Percentiles rank a stretch among this genome's conserved stretches.
phyloP scores from a whole-genome alignment of 768 basidiomycete genomes.

The Royoungia palumana region DNA sequence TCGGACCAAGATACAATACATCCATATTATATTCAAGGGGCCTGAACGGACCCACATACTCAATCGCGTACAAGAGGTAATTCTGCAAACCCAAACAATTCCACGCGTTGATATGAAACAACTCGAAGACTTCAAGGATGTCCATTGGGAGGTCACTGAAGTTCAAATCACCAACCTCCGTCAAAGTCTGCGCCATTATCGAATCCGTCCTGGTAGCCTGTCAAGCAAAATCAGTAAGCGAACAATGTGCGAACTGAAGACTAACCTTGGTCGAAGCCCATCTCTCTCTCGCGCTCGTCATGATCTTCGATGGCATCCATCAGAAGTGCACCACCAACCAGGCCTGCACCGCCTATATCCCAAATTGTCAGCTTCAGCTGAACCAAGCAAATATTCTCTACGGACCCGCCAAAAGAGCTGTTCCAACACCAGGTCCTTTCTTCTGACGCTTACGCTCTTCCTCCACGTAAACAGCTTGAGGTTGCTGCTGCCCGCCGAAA shows the following conservation, averaged over 20 bases:
- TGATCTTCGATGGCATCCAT: constrained; percentile 48
- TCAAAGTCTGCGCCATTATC: constrained; percentile 5
- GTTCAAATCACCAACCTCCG: constrained; percentile 5
- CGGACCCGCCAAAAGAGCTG: constrained; percentile 44
- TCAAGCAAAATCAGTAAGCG: constrained; percentile 7
- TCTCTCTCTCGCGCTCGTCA: constrained; percentile 30
- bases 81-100: constrained; percentile 15
- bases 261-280: constrained; percentile 37
- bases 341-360: constrained; percentile 52
- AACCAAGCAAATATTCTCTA: background rate
- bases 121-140: background rate
- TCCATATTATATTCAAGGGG: background rate
- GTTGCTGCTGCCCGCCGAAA: constrained; percentile 28
- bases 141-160: background rate
- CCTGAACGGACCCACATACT: background rate
- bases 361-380: constrained; percentile 3
- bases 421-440: constrained; percentile 50
- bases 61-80: constrained; percentile 1
- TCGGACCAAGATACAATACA: background rate
- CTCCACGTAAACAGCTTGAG: constrained; percentile 33
- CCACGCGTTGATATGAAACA: constrained; percentile 1
- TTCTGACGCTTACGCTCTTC: constrained; percentile 40
- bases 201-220: constrained; percentile 33
- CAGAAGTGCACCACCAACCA: constrained; percentile 62
- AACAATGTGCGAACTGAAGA: constrained; percentile 1